Percentiles rank a stretch among this genome's conserved stretches.
These are phyloP conservation scores for Anthoceros angustus DNA, from an alignment of 225 moss, liverwort and hornwort genomes.

Conservation along the genomic window DNA sequence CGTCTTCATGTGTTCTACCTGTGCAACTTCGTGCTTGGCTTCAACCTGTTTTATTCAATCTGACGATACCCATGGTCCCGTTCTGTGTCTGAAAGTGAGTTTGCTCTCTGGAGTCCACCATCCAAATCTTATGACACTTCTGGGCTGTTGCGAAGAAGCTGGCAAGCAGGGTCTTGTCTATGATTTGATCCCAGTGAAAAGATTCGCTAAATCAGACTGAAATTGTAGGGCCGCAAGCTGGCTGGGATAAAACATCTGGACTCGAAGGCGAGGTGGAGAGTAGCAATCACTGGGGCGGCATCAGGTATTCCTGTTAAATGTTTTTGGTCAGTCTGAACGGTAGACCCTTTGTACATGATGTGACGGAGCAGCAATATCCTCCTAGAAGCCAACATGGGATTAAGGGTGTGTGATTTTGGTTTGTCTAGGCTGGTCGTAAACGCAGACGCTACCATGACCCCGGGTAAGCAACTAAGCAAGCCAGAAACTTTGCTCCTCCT, in stretches of 20 bases:
- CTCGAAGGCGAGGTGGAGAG: not conserved
- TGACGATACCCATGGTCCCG: not conserved
- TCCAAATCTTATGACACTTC: not conserved
- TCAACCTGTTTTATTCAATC: not conserved
- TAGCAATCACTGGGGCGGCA: not conserved
- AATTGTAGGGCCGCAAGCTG: not conserved
- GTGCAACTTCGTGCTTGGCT: not conserved
- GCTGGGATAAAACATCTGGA: not conserved
- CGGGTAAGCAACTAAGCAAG: not conserved
- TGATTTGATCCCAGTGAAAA: not conserved
- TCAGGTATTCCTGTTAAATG: not conserved
- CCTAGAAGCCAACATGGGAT: not conserved
- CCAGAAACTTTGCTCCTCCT: not conserved
- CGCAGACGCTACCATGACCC: not conserved
- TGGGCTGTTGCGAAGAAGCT: not conserved
- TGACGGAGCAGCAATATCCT: not conserved
- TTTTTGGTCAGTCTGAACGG: not conserved
- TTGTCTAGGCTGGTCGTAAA: not conserved
- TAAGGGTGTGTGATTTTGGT: not conserved
- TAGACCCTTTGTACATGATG: not conserved
- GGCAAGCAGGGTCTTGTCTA: not conserved
- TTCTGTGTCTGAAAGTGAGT: not conserved
- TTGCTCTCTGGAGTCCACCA: not conserved
- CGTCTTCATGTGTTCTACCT: not conserved
- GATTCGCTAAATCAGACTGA: not conserved